Percentiles rank a stretch among this genome's conserved stretches.
Evolutionary conservation across 2,329 filamentous ascomycete species (phyloP).

Genomic region (Botryotinia calthae): DNA sequence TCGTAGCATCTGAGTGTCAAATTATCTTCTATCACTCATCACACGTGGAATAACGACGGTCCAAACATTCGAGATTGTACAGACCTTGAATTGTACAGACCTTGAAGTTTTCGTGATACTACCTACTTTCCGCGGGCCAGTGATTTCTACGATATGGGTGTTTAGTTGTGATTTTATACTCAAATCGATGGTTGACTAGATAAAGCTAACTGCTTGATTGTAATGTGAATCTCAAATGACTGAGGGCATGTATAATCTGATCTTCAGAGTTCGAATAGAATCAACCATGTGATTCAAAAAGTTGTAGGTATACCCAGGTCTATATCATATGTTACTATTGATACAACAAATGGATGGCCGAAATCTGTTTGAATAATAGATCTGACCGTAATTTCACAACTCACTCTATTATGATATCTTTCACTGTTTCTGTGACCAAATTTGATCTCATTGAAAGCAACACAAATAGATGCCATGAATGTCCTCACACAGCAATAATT

Average conservation of each 20-base stretch:
- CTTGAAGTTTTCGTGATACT: neutral
- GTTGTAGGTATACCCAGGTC: neutral
- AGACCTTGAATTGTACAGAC: neutral
- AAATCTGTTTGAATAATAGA: neutral
- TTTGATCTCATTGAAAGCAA: neutral
- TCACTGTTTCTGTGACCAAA: neutral
- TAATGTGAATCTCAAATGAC: neutral
- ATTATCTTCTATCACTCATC: neutral
- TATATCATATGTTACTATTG: neutral
- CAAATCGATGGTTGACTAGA: neutral
- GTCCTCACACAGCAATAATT: fast-evolving
- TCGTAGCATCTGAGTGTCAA: neutral
- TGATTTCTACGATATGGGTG: neutral
- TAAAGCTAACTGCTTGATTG: neutral
- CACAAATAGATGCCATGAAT: neutral
- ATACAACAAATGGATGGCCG: neutral
- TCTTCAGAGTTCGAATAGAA: too few species aligned
- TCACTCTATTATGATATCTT: neutral
- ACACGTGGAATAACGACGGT: neutral
- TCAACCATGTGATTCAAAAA: too few species aligned
- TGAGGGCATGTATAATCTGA: neutral
- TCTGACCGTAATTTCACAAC: neutral
- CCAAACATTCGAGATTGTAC: neutral
- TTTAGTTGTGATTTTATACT: neutral
- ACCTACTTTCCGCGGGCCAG: neutral